phyloP scores from a whole-genome alignment of 495 filamentous ascomycete species.

The Hypoxylon fragiforme region DNA sequence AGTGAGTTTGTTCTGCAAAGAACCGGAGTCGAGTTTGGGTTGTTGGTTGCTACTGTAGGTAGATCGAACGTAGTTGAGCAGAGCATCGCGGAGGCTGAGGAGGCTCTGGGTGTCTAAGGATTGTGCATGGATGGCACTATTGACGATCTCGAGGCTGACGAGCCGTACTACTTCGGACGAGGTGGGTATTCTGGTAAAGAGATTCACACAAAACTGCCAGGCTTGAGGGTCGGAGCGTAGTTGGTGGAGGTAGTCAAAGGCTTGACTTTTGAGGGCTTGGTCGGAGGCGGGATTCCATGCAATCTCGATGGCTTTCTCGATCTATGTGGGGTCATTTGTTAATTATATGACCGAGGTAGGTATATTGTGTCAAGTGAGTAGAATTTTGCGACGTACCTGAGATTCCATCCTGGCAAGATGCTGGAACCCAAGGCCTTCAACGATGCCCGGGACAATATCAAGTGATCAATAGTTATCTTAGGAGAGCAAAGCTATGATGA shows the following conservation, averaged over 20 bases:
- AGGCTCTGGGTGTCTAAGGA: conserved; percentile 69
- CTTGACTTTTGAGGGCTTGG: conserved; percentile 76
- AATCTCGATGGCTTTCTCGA: conserved; percentile 91
- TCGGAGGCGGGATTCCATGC: conserved; percentile 76
- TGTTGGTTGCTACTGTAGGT: conserved; percentile 64
- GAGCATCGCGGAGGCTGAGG: conserved; percentile 68
- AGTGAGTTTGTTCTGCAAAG: conserved; percentile 94
- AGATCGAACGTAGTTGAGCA: conserved; percentile 75
- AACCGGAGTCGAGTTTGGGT: conserved; percentile 62
- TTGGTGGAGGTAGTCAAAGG: conserved; percentile 83
- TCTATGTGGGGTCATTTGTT: conserved; percentile 56
- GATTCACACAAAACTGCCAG: conserved; percentile 82
- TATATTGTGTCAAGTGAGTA: background rate
- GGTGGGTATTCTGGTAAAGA: conserved; percentile 83
- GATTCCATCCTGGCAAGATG: conserved; percentile 41
- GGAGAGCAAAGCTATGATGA: conserved; percentile 5
- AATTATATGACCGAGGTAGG: too few relatives aligned
- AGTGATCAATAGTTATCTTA: conserved; percentile 14
- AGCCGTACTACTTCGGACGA: conserved; percentile 82
- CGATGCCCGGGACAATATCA: conserved; percentile 26
- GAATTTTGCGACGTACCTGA: conserved; percentile 28
- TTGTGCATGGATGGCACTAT: conserved; percentile 79
- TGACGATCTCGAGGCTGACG: conserved; percentile 86
- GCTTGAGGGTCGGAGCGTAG: conserved; percentile 75
- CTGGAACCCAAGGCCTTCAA: conserved; percentile 31